These are phyloP conservation scores for Leccinum subtestaceum DNA, from an alignment of 768 basidiomycete species.

Conservation along the genomic window DNA sequence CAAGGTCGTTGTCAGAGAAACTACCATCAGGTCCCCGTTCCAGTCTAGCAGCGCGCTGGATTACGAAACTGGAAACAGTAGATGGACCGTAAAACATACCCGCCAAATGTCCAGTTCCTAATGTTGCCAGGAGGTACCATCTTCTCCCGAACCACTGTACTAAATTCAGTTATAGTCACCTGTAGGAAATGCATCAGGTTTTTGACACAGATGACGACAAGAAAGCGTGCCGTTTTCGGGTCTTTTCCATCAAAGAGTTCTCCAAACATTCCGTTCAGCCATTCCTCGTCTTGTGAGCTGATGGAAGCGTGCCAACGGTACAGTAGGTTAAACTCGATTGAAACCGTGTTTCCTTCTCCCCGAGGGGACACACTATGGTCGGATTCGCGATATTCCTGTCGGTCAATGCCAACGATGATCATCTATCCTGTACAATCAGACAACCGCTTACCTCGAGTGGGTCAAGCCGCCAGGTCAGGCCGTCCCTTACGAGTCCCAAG, in stretches of 20 bases:
- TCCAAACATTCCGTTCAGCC: constrained; percentile 49
- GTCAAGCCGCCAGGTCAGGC: constrained; percentile 63
- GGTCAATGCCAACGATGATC: background rate
- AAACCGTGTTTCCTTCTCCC: constrained; percentile 73
- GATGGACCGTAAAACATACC: constrained; percentile 29
- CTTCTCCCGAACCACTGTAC: constrained; percentile 10
- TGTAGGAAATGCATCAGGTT: background rate
- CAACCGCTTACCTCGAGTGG: constrained; percentile 50
- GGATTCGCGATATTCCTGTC: constrained; percentile 48
- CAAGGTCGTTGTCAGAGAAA: constrained; percentile 64
- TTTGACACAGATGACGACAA: background rate
- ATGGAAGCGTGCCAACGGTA: constrained; percentile 67
- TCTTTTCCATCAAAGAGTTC: constrained; percentile 41
- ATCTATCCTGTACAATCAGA: background rate
- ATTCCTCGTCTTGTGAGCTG: constrained; percentile 49
- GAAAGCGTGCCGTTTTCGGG: constrained; percentile 35
- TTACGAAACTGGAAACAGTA: background rate
- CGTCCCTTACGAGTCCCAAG: constrained; percentile 65
- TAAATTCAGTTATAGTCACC: constrained; percentile 24
- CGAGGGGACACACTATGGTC: constrained; percentile 54
- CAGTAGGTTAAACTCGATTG: constrained; percentile 68
- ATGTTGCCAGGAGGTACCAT: constrained; percentile 18
- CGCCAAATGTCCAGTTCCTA: constrained; percentile 53
- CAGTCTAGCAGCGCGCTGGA: constrained; percentile 33
- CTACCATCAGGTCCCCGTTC: constrained; percentile 46